phyloP scores from a whole-genome alignment of 1,284 basidiomycete genomes.

The Entoloma clypeatum region DNA sequence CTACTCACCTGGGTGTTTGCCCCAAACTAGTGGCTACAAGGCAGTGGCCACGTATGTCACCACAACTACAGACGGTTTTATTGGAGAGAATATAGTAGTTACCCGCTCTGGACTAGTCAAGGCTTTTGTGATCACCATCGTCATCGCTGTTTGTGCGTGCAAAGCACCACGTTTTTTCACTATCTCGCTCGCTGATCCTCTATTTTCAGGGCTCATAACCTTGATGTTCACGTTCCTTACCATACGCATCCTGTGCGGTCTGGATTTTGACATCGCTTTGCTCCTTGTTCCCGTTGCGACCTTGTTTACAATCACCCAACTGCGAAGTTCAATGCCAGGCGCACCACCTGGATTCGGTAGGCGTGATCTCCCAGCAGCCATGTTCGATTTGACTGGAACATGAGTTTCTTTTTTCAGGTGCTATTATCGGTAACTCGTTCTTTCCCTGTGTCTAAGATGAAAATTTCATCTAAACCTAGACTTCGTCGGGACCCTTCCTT shows the following conservation, averaged over 20 bases:
- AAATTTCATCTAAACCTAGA: constrained; percentile 10
- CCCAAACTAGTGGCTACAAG: constrained; percentile 20
- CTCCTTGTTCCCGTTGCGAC: constrained; percentile 24
- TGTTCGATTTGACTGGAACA: not conserved
- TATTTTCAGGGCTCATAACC: constrained; percentile 21
- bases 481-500: constrained; percentile 25
- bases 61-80: constrained; percentile 13
- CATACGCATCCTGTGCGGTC: constrained; percentile 22
- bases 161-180: not conserved
- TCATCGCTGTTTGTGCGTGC: constrained; percentile 21
- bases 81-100: constrained; percentile 18
- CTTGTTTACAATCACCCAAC: constrained; percentile 24
- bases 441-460: not conserved
- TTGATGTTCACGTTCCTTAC: constrained; percentile 23
- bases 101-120: constrained; percentile 19
- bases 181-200: not conserved
- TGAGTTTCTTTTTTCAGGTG: constrained; percentile 15
- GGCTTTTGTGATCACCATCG: constrained; percentile 21
- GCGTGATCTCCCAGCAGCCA: not conserved
- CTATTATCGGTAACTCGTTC: constrained; percentile 17
- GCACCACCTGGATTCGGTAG: constrained; percentile 24
- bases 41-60: not conserved
- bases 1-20: not conserved
- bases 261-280: constrained; percentile 20
- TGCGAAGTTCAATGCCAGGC: constrained; percentile 25